These are phyloP conservation scores for Chlorencoelia australis DNA, from an alignment of 2,329 filamentous ascomycete species.

Conservation along the genomic window DNA sequence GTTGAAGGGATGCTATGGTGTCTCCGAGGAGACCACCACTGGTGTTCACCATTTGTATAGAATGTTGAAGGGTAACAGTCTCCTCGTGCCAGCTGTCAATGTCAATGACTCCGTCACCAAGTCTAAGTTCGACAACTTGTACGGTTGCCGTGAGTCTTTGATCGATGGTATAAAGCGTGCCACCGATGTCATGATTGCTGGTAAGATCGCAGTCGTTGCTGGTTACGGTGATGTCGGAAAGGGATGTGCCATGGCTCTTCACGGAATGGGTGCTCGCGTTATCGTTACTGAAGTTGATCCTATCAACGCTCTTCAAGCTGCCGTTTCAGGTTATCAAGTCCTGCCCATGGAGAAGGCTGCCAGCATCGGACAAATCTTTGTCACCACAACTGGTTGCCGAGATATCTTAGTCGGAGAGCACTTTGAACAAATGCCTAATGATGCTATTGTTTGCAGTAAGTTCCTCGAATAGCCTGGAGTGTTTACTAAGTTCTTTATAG, in stretches of 20 bases:
- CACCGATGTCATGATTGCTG: constrained; percentile 99
- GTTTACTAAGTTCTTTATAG: constrained; percentile 28
- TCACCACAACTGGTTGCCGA: constrained; percentile 98
- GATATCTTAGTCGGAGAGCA: constrained; percentile 88
- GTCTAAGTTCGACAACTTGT: constrained; percentile 99
- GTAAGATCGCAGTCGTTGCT: constrained; percentile 95
- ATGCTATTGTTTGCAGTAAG: constrained; percentile 95
- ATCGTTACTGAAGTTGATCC: constrained; percentile 95
- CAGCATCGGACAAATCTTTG: constrained; percentile 85
- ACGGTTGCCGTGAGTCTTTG: constrained; percentile 97
- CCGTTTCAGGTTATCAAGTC: constrained; percentile 94
- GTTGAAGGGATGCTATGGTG: constrained; percentile 96
- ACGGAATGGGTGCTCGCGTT: constrained; percentile 95
- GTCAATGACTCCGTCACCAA: constrained; percentile 99
- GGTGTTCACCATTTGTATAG: constrained; percentile 99
- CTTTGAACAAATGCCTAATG: constrained; percentile 94
- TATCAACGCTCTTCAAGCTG: constrained; percentile 98
- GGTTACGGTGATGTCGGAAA: constrained; percentile 99
- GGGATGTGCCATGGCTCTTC: constrained; percentile 91
- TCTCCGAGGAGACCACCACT: constrained; percentile 99
- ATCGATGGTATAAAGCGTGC: constrained; percentile 99
- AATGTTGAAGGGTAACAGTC: constrained; percentile 85
- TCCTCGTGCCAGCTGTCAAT: constrained; percentile 94
- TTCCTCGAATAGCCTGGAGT: constrained; percentile 18
- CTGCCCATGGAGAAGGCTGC: constrained; percentile 97